A percentile compares a stretch with the other conserved stretches of the same genome.
phyloP scores from a whole-genome alignment of 805 yeast species.

The Candida loeiensis region DNA sequence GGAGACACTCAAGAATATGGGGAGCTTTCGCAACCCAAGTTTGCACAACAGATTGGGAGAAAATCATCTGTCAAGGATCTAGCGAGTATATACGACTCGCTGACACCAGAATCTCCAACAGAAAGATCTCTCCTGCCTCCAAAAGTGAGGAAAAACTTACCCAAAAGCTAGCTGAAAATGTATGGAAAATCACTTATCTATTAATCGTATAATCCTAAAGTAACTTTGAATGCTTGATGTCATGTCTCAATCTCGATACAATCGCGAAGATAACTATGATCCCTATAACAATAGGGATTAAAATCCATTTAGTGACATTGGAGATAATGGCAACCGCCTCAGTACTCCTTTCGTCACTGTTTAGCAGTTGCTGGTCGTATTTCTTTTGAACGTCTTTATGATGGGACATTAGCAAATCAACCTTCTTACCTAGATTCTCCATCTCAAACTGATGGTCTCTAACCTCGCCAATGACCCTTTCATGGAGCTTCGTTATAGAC shows the following conservation, averaged over 20 bases:
- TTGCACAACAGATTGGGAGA: conserved; percentile 24
- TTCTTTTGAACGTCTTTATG: conserved; percentile 36
- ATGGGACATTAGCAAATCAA: conserved; percentile 38
- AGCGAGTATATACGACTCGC: conserved; percentile 26
- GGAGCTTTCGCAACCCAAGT: conserved; percentile 29
- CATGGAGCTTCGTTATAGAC: conserved; percentile 30
- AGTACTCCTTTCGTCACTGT: conserved; percentile 12
- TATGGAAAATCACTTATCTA: not conserved
- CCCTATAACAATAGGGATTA: conserved; percentile 36
- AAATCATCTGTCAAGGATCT: conserved; percentile 33
- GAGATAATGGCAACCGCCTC: conserved; percentile 16
- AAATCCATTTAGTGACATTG: conserved; percentile 33
- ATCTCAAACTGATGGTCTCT: conserved; percentile 37
- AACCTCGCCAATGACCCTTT: conserved; percentile 39
- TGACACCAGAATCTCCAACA: conserved; percentile 13
- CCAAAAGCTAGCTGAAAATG: not conserved
- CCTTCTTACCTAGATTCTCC: conserved; percentile 33
- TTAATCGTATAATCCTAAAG: conserved; percentile 27
- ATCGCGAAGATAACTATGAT: conserved; percentile 21
- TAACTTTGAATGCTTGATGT: conserved; percentile 59
- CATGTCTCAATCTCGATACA: conserved; percentile 54
- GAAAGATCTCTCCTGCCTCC: conserved; percentile 16
- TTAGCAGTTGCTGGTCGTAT: conserved; percentile 16
- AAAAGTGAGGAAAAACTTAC: conserved; percentile 5
- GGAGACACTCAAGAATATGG: conserved; percentile 9